These are phyloP conservation scores for Lactarius trivialis DNA, from an alignment of 768 basidiomycete genomes.

Conservation along the genomic window DNA sequence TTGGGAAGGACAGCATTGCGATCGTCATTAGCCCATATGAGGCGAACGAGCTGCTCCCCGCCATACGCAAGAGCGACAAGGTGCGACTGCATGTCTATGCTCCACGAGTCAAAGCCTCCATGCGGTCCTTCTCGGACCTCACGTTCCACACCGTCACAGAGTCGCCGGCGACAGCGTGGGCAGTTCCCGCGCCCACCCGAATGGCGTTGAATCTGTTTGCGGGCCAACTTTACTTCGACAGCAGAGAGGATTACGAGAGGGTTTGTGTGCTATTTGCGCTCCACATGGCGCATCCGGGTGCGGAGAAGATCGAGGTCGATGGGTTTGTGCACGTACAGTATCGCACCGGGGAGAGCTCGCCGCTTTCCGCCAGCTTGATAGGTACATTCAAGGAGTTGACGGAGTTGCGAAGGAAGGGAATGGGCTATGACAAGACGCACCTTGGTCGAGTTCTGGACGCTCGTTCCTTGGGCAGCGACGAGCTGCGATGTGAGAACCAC, in stretches of 20 bases:
- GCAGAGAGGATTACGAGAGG: not conserved
- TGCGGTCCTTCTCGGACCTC: constrained; percentile 16
- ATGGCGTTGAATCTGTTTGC: constrained; percentile 5
- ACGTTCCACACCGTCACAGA: constrained; percentile 3
- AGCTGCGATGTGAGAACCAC: not conserved
- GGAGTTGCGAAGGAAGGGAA: not conserved
- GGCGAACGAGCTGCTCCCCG: constrained; percentile 9
- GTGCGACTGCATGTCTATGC: constrained; percentile 16
- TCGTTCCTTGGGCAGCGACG: not conserved
- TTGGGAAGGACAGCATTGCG: not conserved
- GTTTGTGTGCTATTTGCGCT: constrained; percentile 6
- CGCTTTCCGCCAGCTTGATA: not conserved
- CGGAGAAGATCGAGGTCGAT: not conserved
- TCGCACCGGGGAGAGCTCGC: not conserved
- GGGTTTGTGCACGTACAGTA: not conserved
- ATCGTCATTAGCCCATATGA: constrained; percentile 10
- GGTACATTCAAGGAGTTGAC: not conserved
- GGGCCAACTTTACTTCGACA: constrained; percentile 14
- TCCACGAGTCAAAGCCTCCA: constrained; percentile 1
- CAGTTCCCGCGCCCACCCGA: not conserved
- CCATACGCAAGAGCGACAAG: constrained; percentile 1
- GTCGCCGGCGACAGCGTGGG: not conserved
- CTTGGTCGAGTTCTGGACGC: not conserved
- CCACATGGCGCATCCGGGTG: not conserved
- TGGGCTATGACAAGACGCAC: not conserved